A percentile compares a stretch with the other conserved stretches of the same genome.
Conservation (phyloP, 768 basidiomycete genomes). For the Trametes coccinea region DNA sequence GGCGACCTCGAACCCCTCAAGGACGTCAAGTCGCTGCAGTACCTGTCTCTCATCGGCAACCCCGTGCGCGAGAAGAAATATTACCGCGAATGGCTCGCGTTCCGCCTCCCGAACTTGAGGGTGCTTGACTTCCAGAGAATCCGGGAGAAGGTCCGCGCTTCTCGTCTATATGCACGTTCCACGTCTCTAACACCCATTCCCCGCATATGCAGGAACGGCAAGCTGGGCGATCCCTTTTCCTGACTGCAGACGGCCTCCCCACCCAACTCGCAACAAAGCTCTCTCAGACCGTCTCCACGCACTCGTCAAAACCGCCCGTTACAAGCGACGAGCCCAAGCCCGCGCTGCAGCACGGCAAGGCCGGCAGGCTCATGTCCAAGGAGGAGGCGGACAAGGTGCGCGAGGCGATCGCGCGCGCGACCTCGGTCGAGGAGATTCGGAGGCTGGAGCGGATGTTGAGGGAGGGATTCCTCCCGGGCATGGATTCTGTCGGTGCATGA, state of each 20-base stretch:
- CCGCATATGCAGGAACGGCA: slow-evolving; percentile 65
- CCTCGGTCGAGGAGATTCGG: slow-evolving; percentile 86
- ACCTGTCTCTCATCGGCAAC: slow-evolving; percentile 75
- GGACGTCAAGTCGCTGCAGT: slow-evolving; percentile 72
- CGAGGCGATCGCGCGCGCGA: slow-evolving; percentile 87
- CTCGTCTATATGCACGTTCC: slow-evolving; percentile 7
- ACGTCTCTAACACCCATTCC: neutral
- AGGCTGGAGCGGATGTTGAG: slow-evolving; percentile 77
- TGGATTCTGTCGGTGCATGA: slow-evolving; percentile 79
- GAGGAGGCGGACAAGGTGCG: slow-evolving; percentile 88
- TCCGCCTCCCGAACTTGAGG: slow-evolving; percentile 82
- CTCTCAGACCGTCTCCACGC: slow-evolving; percentile 69
- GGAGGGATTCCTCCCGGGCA: slow-evolving; percentile 81
- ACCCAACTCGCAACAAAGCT: slow-evolving; percentile 81
- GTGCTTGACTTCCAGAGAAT: slow-evolving; percentile 95
- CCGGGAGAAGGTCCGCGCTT: slow-evolving; percentile 82
- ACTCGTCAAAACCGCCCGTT: slow-evolving; percentile 58
- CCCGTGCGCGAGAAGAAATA: slow-evolving; percentile 90
- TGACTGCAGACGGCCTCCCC: slow-evolving; percentile 75
- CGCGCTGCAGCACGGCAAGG: slow-evolving; percentile 56
- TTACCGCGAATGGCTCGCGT: slow-evolving; percentile 96
- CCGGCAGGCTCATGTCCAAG: slow-evolving; percentile 86
- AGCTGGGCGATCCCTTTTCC: slow-evolving; percentile 71
- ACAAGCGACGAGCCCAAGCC: slow-evolving; percentile 81
- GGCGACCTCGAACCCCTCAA: slow-evolving; percentile 85